phyloP scores from a whole-genome alignment of 306 rosid genomes.

The Lathyrus tuberosus region DNA sequence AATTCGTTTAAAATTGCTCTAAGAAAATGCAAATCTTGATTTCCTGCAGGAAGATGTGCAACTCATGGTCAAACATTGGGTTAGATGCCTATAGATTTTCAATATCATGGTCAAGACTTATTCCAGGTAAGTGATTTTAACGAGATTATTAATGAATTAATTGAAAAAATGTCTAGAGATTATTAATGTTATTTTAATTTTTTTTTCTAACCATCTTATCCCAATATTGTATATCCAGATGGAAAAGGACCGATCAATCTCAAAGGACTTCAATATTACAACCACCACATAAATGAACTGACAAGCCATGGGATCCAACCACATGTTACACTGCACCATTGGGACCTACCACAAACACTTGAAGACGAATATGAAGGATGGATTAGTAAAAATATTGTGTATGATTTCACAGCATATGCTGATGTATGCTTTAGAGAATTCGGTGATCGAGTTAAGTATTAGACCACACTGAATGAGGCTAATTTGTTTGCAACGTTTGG shows the following conservation, averaged over 20 bases:
- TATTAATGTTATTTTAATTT: too few species aligned
- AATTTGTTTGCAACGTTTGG: constrained; percentile 53
- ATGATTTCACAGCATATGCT: constrained; percentile 65
- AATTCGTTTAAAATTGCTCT: background rate
- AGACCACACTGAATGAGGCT: constrained; percentile 68
- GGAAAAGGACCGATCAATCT: too few species aligned
- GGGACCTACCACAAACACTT: constrained; percentile 70
- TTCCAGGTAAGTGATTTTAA: too few species aligned
- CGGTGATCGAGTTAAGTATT: constrained; percentile 68
- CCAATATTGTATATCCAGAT: too few species aligned
- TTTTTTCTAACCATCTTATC: too few species aligned
- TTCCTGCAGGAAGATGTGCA: constrained; percentile 43
- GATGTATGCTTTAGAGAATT: constrained; percentile 73
- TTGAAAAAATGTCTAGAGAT: too few species aligned
- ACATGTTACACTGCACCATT: constrained; percentile 67
- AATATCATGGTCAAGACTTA: too few species aligned
- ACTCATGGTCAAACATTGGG: constrained; percentile 43
- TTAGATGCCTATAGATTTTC: constrained; percentile 46
- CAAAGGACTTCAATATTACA: too few species aligned
- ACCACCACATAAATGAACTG: too few species aligned
- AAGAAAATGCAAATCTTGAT: background rate
- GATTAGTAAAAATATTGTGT: constrained; percentile 58
- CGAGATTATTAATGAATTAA: too few species aligned
- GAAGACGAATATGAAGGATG: too few species aligned
- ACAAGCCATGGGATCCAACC: too few species aligned